Evolutionary conservation across 2,329 filamentous ascomycete genomes (phyloP).

Genomic region (Aureobasidium sp.): DNA sequence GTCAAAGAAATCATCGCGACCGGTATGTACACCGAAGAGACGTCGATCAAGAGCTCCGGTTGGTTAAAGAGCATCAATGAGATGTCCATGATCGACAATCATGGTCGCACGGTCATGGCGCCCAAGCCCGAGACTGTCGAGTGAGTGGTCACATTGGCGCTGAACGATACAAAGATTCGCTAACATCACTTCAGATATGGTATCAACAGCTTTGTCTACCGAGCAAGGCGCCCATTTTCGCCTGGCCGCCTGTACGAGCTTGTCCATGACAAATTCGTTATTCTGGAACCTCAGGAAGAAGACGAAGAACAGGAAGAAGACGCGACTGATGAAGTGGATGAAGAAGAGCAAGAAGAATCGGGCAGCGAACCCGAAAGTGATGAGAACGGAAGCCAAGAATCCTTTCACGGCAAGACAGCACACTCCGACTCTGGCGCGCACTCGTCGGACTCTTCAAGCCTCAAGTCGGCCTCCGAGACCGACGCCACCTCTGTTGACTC

Average conservation of each 20-base stretch:
- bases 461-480: neutral
- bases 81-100: conserved; percentile 51
- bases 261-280: conserved; percentile 36
- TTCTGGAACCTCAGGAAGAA: conserved; percentile 30
- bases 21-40: conserved; percentile 54
- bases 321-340: conserved; percentile 17
- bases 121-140: conserved; percentile 65
- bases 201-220: conserved; percentile 63
- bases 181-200: conserved; percentile 42
- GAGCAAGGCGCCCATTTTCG: conserved; percentile 40
- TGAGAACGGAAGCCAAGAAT: conserved; percentile 20
- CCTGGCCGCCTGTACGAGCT: conserved; percentile 33
- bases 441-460: neutral
- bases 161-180: neutral
- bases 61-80: conserved; percentile 64
- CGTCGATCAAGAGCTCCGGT: conserved; percentile 56
- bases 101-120: conserved; percentile 46
- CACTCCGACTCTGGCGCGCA: neutral
- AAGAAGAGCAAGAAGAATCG: conserved; percentile 4
- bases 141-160: conserved; percentile 25
- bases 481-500: conserved; percentile 3
- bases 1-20: conserved; percentile 59
- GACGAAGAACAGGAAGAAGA: conserved; percentile 26
- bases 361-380: neutral
- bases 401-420: too few species aligned